Evolutionary conservation across 495 filamentous ascomycete genomes (phyloP).

Genomic region (Talaromyces adpressus): DNA sequence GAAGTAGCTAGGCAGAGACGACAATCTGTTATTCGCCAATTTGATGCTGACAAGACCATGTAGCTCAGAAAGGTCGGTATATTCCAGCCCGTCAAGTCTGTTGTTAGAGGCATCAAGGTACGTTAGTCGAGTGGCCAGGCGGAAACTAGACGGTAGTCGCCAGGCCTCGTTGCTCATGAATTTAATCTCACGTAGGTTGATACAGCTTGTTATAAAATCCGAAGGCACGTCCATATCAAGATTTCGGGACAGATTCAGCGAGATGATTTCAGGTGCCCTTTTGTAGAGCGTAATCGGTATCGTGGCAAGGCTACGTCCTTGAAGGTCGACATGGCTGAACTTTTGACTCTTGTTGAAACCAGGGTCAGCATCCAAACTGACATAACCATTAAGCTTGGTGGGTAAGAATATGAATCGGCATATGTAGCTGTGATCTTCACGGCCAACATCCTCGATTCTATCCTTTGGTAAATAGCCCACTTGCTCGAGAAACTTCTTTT

Average conservation of each 20-base stretch:
- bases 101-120: slow-evolving; percentile 95
- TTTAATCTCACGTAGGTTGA: slow-evolving; percentile 88
- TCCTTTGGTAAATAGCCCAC: slow-evolving; percentile 87
- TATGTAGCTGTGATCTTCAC: slow-evolving; percentile 95
- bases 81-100: slow-evolving; percentile 74
- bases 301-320: slow-evolving; percentile 84
- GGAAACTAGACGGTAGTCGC: slow-evolving; percentile 76
- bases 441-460: slow-evolving; percentile 86
- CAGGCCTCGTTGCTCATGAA: slow-evolving; percentile 88
- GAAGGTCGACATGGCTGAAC: slow-evolving; percentile 86
- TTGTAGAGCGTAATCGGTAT: slow-evolving; percentile 93
- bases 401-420: slow-evolving; percentile 93
- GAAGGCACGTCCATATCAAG: slow-evolving; percentile 87
- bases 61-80: slow-evolving; percentile 66
- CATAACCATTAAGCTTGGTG: slow-evolving; percentile 70
- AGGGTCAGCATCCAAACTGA: slow-evolving; percentile 65
- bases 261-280: slow-evolving; percentile 87
- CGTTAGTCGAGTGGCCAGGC: slow-evolving; percentile 72
- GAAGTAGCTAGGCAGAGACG: slow-evolving; percentile 70
- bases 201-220: slow-evolving; percentile 93
- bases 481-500: slow-evolving; percentile 87
- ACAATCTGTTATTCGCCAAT: slow-evolving; percentile 85
- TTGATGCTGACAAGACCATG: slow-evolving; percentile 81
- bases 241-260: slow-evolving; percentile 86
- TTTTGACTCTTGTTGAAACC: slow-evolving; percentile 77